These are phyloP conservation scores for Annona squamosa DNA, from an alignment of 164 flowering plant species.

Conservation along the genomic window DNA sequence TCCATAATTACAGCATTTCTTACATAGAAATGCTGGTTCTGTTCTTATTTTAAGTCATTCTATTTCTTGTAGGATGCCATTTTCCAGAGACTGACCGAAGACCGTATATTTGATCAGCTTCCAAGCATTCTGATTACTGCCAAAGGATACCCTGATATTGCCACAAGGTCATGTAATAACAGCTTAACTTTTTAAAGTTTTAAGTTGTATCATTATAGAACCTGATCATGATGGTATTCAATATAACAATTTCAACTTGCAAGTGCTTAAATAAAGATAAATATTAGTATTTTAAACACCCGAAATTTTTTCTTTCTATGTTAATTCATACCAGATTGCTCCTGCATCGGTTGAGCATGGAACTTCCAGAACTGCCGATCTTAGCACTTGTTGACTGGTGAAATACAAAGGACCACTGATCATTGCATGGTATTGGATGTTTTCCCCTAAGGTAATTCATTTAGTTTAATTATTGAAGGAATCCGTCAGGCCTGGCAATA, in stretches of 20 bases:
- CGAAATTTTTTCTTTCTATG: background rate
- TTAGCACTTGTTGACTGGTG: conserved; percentile 92
- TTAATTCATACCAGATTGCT: conserved; percentile 44
- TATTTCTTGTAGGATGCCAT: conserved; percentile 68
- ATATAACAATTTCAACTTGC: background rate
- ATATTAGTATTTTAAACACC: background rate
- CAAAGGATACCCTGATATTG: conserved; percentile 96
- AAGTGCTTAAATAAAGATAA: background rate
- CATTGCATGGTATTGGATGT: background rate
- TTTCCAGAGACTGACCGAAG: conserved; percentile 87
- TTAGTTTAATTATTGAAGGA: conserved; percentile 35
- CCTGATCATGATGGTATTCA: no score
- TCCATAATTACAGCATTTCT: background rate
- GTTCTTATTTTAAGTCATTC: conserved; percentile 3
- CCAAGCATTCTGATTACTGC: conserved; percentile 93
- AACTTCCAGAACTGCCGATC: conserved; percentile 67
- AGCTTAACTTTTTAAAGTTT: background rate
- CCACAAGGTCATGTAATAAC: conserved; percentile 57
- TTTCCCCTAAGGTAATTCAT: background rate
- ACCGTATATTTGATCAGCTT: conserved; percentile 68
- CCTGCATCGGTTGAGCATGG: conserved; percentile 67
- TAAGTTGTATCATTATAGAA: no score
- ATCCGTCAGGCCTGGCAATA: conserved; percentile 90
- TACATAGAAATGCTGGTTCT: background rate
- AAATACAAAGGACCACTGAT: conserved; percentile 1